Percentiles rank a stretch among this genome's conserved stretches.
Conservation (phyloP, 139 green algal genomes). For the Chlamydomonas urium region DNA sequence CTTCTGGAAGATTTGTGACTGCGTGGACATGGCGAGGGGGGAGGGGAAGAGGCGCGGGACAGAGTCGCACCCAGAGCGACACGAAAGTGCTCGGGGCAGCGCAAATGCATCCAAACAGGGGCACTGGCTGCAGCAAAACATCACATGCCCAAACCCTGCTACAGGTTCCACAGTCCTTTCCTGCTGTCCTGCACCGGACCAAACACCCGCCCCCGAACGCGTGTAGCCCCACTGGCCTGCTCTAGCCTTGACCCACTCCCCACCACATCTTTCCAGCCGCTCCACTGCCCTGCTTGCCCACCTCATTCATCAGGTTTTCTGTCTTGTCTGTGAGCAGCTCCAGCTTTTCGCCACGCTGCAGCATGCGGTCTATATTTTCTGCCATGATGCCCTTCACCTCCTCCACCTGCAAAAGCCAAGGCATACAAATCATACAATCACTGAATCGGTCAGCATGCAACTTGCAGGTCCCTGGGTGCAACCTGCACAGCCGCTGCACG, state of each 20-base stretch:
- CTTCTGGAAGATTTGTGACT: conserved; percentile 91
- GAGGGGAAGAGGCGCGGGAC: not conserved
- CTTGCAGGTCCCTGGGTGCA: not conserved
- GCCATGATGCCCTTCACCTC: conserved; percentile 98
- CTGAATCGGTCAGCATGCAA: not conserved
- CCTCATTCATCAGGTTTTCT: conserved; percentile 76
- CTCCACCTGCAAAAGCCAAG: conserved; percentile 65
- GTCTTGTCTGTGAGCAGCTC: conserved; percentile 96
- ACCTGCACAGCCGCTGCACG: not conserved
- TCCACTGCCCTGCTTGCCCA: too few relatives aligned
- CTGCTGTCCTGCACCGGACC: too few relatives aligned
- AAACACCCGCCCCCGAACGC: too few relatives aligned
- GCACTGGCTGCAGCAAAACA: too few relatives aligned
- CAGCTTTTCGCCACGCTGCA: conserved; percentile 94
- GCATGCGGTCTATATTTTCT: conserved; percentile 96
- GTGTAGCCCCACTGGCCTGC: too few relatives aligned
- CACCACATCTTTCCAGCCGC: too few relatives aligned
- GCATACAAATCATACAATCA: too few relatives aligned
- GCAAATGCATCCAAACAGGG: too few relatives aligned
- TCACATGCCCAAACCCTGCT: too few relatives aligned
- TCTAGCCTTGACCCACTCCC: too few relatives aligned
- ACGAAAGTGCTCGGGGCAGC: too few relatives aligned
- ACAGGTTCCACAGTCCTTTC: too few relatives aligned
- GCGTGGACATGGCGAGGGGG: not conserved
- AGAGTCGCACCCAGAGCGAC: not conserved